Conservation (phyloP, 1,284 basidiomycete genomes). For the Porogramme epimiltina region DNA sequence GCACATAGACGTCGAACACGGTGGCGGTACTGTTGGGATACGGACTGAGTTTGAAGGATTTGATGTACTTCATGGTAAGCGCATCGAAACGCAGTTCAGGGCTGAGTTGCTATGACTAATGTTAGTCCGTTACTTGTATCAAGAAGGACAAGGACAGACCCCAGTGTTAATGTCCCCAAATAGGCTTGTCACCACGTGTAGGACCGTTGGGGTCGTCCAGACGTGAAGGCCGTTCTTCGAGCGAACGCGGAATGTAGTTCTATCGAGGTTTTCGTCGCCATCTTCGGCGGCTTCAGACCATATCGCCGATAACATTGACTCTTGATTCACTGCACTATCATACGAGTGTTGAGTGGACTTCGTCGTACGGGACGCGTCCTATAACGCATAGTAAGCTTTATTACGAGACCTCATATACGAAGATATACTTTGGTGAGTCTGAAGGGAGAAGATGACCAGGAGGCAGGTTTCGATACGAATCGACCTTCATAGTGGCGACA, state of each 20-base stretch:
- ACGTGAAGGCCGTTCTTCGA: conserved; percentile 19
- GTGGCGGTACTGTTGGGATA: neutral
- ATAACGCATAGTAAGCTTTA: neutral
- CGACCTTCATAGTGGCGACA: conserved; percentile 34
- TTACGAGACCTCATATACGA: no score
- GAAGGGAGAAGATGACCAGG: conserved; percentile 41
- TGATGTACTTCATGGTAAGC: conserved; percentile 27
- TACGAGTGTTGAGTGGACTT: neutral
- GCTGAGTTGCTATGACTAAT: conserved; percentile 22
- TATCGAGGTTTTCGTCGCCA: conserved; percentile 12
- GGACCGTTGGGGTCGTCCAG: conserved; percentile 28
- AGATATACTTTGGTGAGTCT: conserved; percentile 32
- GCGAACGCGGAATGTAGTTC: conserved; percentile 21
- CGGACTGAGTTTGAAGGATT: conserved; percentile 12
- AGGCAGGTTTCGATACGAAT: conserved; percentile 31
- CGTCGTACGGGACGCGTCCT: conserved; percentile 9
- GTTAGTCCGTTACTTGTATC: neutral
- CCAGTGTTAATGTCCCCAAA: conserved; percentile 19
- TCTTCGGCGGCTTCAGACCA: neutral
- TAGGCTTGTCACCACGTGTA: conserved; percentile 20
- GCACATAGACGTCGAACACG: conserved; percentile 21
- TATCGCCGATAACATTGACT: neutral
- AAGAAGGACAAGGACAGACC: conserved; percentile 17
- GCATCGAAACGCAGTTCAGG: conserved; percentile 33
- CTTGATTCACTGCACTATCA: neutral